These are phyloP conservation scores for Fusarium pininemorale DNA, from an alignment of 2,329 filamentous ascomycete species.

Conservation along the genomic window DNA sequence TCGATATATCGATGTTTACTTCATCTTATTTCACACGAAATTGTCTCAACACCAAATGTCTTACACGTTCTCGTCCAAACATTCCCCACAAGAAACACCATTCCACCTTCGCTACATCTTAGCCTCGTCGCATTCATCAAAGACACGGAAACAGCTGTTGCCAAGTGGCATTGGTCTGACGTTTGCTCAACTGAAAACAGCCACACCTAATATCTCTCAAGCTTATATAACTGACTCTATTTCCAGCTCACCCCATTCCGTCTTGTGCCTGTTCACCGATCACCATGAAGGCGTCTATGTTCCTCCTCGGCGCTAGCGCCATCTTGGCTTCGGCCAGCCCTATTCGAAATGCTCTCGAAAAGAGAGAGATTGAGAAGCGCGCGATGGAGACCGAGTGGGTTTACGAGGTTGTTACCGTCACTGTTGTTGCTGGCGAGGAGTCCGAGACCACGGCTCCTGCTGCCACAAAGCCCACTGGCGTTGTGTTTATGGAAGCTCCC, in stretches of 20 bases:
- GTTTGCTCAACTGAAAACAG: constrained; percentile 21
- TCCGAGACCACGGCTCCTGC: constrained; percentile 20
- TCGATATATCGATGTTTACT: constrained; percentile 7
- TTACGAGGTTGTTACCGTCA: constrained; percentile 55
- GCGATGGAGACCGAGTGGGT: constrained; percentile 53
- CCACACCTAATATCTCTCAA: constrained; percentile 21
- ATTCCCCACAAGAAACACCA: constrained; percentile 37
- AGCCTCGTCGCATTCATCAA: constrained; percentile 33
- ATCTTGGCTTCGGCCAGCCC: constrained; percentile 57
- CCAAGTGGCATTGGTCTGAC: constrained; percentile 29
- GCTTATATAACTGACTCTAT: constrained; percentile 37
- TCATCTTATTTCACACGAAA: background rate
- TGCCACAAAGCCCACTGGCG: constrained; percentile 18
- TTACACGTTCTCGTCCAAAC: constrained; percentile 30
- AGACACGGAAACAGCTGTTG: constrained; percentile 28
- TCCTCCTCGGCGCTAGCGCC: constrained; percentile 57
- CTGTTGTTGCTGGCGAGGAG: constrained; percentile 51
- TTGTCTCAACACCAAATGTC: constrained; percentile 37
- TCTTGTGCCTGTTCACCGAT: constrained; percentile 22
- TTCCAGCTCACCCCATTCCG: constrained; percentile 24
- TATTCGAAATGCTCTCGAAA: constrained; percentile 45
- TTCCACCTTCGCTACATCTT: constrained; percentile 19
- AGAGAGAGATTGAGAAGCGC: constrained; percentile 53
- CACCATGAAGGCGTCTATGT: constrained; percentile 62
- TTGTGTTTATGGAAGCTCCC: constrained; percentile 40